Conservation (phyloP, 2,329 filamentous ascomycete genomes). For the Laburnicola sp. region DNA sequence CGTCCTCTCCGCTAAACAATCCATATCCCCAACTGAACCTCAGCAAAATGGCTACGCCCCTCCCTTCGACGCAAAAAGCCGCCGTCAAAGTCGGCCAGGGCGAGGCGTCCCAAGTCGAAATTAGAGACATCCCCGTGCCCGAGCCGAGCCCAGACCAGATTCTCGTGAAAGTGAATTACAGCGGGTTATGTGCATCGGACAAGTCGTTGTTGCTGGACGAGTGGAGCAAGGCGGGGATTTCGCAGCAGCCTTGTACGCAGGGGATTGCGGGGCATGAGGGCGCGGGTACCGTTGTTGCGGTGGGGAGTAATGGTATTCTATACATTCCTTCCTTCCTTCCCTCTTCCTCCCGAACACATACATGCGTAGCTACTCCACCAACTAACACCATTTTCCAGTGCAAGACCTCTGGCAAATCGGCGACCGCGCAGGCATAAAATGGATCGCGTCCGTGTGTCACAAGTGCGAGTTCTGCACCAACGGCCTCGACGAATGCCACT, state of each 20-base stretch:
- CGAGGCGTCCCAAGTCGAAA: constrained; percentile 21
- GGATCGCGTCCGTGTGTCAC: constrained; percentile 85
- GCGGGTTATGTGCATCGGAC: constrained; percentile 40
- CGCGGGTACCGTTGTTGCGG: constrained; percentile 77
- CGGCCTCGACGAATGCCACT: constrained; percentile 54
- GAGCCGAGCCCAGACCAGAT: constrained; percentile 37
- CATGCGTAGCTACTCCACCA: too few relatives aligned
- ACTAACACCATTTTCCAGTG: constrained; percentile 42
- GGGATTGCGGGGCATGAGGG: constrained; percentile 73
- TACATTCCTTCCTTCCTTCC: too few relatives aligned
- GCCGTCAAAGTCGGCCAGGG: constrained; percentile 40
- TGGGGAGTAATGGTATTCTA: constrained; percentile 55
- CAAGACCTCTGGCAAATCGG: constrained; percentile 64
- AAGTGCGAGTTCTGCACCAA: constrained; percentile 77
- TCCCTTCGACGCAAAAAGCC: constrained; percentile 42
- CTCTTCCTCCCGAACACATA: background rate
- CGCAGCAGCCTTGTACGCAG: constrained; percentile 70
- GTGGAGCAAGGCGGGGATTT: constrained; percentile 40
- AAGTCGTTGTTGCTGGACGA: constrained; percentile 45
- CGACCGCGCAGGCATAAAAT: constrained; percentile 61
- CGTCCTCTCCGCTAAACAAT: too few relatives aligned
- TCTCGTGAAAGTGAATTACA: constrained; percentile 43
- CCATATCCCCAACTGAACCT: too few relatives aligned
- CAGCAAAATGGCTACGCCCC: too few relatives aligned
- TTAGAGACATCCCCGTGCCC: constrained; percentile 37